phyloP scores from a whole-genome alignment of 805 yeast species.

The Wickerhamomyces rabaulensis region DNA sequence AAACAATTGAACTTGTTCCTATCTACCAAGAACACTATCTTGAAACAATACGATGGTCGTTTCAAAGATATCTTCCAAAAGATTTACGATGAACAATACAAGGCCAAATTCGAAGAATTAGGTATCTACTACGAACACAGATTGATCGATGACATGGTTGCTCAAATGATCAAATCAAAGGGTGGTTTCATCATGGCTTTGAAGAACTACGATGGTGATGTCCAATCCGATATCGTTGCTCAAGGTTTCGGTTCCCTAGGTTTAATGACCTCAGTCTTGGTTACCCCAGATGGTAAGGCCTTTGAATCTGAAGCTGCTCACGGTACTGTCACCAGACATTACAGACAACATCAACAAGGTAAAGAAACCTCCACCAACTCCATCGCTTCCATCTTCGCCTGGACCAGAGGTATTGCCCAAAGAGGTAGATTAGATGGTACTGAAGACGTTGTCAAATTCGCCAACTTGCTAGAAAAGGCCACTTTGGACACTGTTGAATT shows the following conservation, averaged over 20 bases:
- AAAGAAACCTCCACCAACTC: constrained; percentile 82
- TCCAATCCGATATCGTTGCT: constrained; percentile 79
- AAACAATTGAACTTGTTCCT: constrained; percentile 60
- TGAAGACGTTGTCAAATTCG: constrained; percentile 65
- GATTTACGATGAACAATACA: constrained; percentile 54
- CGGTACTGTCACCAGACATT: constrained; percentile 85
- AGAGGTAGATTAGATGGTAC: constrained; percentile 75
- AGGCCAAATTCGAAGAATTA: constrained; percentile 47
- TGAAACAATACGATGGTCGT: constrained; percentile 78
- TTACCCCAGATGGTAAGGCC: constrained; percentile 84
- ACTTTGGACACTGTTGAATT: constrained; percentile 68
- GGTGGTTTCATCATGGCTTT: constrained; percentile 80
- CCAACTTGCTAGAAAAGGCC: constrained; percentile 57
- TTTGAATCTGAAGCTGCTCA: constrained; percentile 85
- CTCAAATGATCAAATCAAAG: constrained; percentile 80
- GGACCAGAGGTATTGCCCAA: constrained; percentile 81
- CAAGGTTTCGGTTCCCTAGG: constrained; percentile 86
- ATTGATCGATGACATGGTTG: constrained; percentile 84
- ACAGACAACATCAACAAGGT: constrained; percentile 75
- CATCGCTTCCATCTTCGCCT: constrained; percentile 80
- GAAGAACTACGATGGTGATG: constrained; percentile 85
- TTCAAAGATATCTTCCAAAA: constrained; percentile 77
- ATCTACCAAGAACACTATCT: constrained; percentile 76
- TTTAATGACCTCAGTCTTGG: constrained; percentile 76
- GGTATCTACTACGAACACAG: constrained; percentile 77